Base-by-base conservation (phyloP, 1,139 yeast genomes). In the Candida sanyaensis region DNA sequence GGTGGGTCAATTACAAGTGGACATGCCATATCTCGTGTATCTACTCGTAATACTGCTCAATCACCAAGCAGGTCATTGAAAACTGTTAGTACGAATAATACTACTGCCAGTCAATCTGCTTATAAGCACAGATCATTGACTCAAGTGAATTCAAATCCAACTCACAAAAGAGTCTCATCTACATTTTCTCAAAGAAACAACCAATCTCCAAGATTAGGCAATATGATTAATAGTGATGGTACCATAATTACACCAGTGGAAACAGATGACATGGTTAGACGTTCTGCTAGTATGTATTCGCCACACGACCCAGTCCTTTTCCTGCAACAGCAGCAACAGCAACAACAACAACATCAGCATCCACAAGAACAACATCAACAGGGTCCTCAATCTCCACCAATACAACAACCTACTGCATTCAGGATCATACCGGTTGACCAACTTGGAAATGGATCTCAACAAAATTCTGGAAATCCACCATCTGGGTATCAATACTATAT, bases 141-240 rank as follows among this genome's bases (percentile, higher is more conserved):
- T 5, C 69, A 61, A 47, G 58, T 62, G 2, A 57, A 66, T 1
- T 65, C 71, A 5, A 50, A 58, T 8, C 48, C 57, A n/a, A 62
- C 61, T 44, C 61, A 63, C 33, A 63, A 63, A 37, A 55, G 77
- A 32, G 59, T 71, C 45, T 68, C 76, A 2, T 69, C 75, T 7
- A 71, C 77, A 1, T 71, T 69, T 52, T 69, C 76, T 3, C 66
- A 63, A 39, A 63, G 59, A 50, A 66, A 63, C 45, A 57, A 53
- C 42, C 65, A 63, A 45, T 69, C 71, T 13, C 74, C 78, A 12
- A 64, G 71, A 49, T 61, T 74, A 44, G 59, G 72, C 34, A 75
- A 74, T 52, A 68, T 75, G 71, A 74, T 75, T 43, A 75, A 75
- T 50, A 73, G 79, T 55, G 80, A 75, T 52, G 80, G 80, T 2